phyloP scores from a whole-genome alignment of 1,284 basidiomycete species.

The Thecaphora frezii region DNA sequence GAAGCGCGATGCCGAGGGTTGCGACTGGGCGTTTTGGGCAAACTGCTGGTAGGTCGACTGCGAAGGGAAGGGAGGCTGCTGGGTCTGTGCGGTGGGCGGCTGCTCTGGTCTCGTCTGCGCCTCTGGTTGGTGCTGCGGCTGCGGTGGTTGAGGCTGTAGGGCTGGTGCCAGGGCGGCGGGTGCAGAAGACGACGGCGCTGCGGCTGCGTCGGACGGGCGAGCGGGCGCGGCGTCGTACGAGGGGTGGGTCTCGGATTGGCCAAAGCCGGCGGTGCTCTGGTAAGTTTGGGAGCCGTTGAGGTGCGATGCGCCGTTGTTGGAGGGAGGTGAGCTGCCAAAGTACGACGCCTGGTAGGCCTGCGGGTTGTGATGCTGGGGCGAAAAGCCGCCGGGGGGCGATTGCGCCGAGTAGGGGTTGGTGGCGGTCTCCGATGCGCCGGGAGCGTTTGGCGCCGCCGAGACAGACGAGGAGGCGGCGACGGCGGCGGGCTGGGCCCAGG shows the following conservation, averaged over 20 bases:
- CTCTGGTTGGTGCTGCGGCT: conserved; percentile 2
- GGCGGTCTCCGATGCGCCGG: conserved; percentile 5
- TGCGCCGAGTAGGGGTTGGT: conserved; percentile 8
- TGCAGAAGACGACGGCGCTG: not conserved
- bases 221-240: not conserved
- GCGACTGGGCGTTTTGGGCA: not conserved
- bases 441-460: conserved; percentile 6
- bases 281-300: not conserved
- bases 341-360: conserved; percentile 8
- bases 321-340: conserved; percentile 6
- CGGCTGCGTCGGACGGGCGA: conserved; percentile 10
- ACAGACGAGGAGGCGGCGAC: conserved; percentile 11
- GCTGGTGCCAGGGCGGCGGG: not conserved
- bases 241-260: not conserved
- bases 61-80: not conserved
- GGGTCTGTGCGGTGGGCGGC: not conserved
- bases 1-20: conserved; percentile 18
- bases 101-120: not conserved
- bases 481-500: conserved; percentile 30
- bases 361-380: conserved; percentile 21
- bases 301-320: not conserved
- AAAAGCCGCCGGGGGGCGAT: conserved; percentile 20
- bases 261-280: not conserved
- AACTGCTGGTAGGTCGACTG: not conserved
- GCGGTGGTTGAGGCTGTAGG: not conserved